Percentiles rank a stretch among this genome's conserved stretches.
These are phyloP conservation scores for Rosa lucieae DNA, from an alignment of 306 rosid genomes.

Conservation along the genomic window DNA sequence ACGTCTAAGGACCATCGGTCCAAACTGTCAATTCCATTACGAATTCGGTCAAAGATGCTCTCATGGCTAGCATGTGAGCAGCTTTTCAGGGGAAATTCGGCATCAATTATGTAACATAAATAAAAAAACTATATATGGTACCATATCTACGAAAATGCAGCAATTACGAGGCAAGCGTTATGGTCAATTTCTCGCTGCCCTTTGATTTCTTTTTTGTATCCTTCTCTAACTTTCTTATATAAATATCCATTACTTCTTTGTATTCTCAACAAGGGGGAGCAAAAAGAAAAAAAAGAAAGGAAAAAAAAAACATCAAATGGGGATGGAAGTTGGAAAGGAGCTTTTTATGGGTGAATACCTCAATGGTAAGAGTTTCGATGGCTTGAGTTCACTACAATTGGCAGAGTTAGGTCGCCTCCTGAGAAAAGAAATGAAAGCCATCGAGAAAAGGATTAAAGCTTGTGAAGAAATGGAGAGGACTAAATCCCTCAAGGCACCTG, in stretches of 20 bases:
- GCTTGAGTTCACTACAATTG: slow-evolving; percentile 1
- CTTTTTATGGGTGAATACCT: background rate
- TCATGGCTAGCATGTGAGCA: no score
- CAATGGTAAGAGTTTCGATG: background rate
- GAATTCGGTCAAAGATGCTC: no score
- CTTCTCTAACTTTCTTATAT: background rate
- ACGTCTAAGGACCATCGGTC: no score
- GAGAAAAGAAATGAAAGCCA: no score
- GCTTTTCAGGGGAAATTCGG: no score
- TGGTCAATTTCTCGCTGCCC: no score
- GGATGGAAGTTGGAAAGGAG: background rate
- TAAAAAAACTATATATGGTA: no score
- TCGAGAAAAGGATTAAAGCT: background rate
- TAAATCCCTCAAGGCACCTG: background rate
- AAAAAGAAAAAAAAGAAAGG: background rate
- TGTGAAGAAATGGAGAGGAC: no score
- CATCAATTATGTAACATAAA: no score
- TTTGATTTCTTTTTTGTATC: background rate
- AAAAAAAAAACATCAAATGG: slow-evolving; percentile 10
- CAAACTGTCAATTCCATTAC: no score
- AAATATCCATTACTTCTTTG: background rate
- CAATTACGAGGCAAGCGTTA: no score
- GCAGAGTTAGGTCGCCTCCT: background rate
- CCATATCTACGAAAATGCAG: no score
- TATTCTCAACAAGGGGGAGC: slow-evolving; percentile 3